Evolutionary conservation across 306 rosid species (phyloP).

Genomic region (Rosa persica): DNA sequence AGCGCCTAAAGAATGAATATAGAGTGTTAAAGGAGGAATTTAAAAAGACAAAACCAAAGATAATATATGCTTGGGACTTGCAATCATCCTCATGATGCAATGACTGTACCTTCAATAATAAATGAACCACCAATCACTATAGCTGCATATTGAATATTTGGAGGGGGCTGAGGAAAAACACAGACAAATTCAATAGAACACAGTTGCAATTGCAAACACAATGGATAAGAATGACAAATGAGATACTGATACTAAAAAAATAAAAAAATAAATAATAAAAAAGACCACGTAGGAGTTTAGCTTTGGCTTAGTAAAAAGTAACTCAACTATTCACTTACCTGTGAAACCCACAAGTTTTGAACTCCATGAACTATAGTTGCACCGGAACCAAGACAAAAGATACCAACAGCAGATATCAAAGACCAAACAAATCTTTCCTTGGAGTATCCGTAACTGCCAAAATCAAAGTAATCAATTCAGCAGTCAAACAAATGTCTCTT

Average conservation of each 20-base stretch:
- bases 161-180: conserved; percentile 75
- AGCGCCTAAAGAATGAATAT: conserved; percentile 57
- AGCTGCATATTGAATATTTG: conserved; percentile 75
- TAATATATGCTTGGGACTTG: conserved; percentile 9
- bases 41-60: conserved; percentile 10
- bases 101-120: conserved; percentile 75
- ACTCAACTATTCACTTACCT: conserved; percentile 46
- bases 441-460: conserved; percentile 89
- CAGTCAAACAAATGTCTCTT: not conserved
- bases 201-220: conserved; percentile 13
- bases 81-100: conserved; percentile 18
- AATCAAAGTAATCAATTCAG: conserved; percentile 28
- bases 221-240: conserved; percentile 8
- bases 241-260: not conserved
- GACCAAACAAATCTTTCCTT: conserved; percentile 99
- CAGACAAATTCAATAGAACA: conserved; percentile 23
- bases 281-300: not conserved
- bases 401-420: conserved; percentile 96
- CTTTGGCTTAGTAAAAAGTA: conserved; percentile 4
- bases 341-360: conserved; percentile 92
- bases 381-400: conserved; percentile 98
- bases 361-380: conserved; percentile 92
- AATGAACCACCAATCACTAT: conserved; percentile 90
- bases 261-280: not conserved
- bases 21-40: conserved; percentile 11